Base-by-base conservation (phyloP, 176 grass and related monocot species). In the Cymbopogon citratus region DNA sequence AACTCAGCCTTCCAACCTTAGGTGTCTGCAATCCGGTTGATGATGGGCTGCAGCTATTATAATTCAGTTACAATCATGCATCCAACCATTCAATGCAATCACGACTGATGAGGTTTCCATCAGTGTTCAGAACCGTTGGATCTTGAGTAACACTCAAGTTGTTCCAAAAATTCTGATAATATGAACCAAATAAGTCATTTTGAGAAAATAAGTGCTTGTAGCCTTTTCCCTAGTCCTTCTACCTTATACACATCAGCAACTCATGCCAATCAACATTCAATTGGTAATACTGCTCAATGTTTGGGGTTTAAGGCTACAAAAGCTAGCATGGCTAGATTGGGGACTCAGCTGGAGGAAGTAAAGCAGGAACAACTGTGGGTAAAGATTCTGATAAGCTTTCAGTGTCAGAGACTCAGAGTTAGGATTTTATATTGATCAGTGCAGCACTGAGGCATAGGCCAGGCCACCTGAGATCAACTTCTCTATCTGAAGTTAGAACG, bases 291-390 rank as follows among this genome's bases (percentile, higher is more conserved):
- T 73, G 25, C 68, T 8, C 15, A 28, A 36, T 46, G 46, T 66
- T 34, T 40, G 23, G 9, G 51, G 52, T 71, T 66, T 80, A 35
- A 29, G 43, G 33, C 23, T 85, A 69, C 54, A 89, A 56, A 70
- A 39, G 31, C 33, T 71, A 69, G 43, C 78, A 35, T 45, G 23
- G 35, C 66, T 69, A 23, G 2, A 48, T 28, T 10, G 6, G 69
- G 68, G 7, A 72, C 23, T 46, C 6, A 36, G 28, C 21, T 38
- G 26, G 35, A 81, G n/a, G 12, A 16, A 72, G 24, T 12, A 60
- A 12, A 72, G 21, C 39, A 21, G 54, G 57, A 71, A 76, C 25
- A 89, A 66, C 45, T 46, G 6, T 44, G 28, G 18, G 10, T 29
- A 21, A 12, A 26, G 44, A 48, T 28, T 73, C 69, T 10, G 25